Evolutionary conservation across 108 stramenopile species (phyloP), one percentile per base, ranked within the genome.

Genomic region (Cylindrotheca closterium): DNA sequence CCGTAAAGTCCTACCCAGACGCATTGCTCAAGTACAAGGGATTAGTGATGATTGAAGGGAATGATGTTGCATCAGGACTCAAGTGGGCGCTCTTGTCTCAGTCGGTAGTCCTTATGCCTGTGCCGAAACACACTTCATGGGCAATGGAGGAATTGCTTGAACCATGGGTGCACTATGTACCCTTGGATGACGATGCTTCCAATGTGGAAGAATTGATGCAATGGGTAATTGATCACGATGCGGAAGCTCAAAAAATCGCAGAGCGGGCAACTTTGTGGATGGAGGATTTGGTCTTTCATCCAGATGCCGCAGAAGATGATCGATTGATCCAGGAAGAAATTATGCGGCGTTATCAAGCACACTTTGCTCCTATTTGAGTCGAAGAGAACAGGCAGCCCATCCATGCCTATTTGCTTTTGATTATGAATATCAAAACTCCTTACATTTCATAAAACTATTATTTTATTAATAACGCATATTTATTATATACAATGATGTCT

Each of bases 91-190:
- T 91, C 15, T 58, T 75, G 28, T 80, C 79, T 0, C 78, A 82
- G 51, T 85, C 84, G 10, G 79, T 91, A 3, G 89, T 91, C 8
- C 58, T 91, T 10, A 87, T 91, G 89, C 77, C 89, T 5, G 55
- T 63, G 26, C 86, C 86, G 26, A 79, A 79, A 33, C 71, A 74
- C 33, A 86, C 75, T 4, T 87, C 87, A 22, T 94, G 88, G 89
- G 60, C 83, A 22, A 88, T 94, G 90, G 83, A 84, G 52, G 80
- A 78, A 30, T 59, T 73, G 37, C 61, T 93, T 30, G 49, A 84
- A 63, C 88, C 92, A 8, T 88, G 85, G 82, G 74, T 87, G 48
- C 92, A 93, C 60, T 93, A 84, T 59, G 60, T 93, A 45, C 92
- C 92, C 4, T 34, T 93, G 55, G 73, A 82, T 22, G 62, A 74